phyloP scores from a whole-genome alignment of 176 grass and related monocot genomes.

The Cenchrus fungigraminus region DNA sequence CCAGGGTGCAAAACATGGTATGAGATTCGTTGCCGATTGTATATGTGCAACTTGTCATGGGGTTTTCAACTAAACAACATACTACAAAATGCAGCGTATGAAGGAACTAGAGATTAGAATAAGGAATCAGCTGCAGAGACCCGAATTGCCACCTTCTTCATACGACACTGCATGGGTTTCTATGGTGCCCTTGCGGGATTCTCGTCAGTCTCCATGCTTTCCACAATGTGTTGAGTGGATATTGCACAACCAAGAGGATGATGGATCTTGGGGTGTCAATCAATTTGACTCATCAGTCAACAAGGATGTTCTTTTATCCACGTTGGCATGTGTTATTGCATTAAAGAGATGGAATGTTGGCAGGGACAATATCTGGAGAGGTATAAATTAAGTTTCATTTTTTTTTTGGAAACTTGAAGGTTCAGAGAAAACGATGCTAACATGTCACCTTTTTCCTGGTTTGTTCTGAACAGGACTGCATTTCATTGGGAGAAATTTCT shows the following conservation, averaged over 20 bases:
- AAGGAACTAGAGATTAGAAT: conserved; percentile 57
- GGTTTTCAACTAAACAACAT: neutral
- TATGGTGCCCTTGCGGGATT: conserved; percentile 68
- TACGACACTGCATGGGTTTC: conserved; percentile 92
- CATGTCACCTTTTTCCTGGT: neutral
- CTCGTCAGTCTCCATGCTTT: conserved; percentile 50
- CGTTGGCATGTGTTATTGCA: conserved; percentile 75
- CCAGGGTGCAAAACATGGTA: neutral
- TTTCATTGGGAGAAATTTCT: conserved; percentile 65
- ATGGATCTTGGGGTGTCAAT: conserved; percentile 69
- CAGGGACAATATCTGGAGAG: conserved; percentile 60
- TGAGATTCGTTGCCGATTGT: neutral
- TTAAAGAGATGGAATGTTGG: conserved; percentile 74
- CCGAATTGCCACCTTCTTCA: conserved; percentile 40
- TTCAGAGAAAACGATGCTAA: neutral
- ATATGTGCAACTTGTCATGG: neutral
- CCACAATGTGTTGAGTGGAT: conserved; percentile 74
- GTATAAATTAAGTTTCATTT: conserved; percentile 30
- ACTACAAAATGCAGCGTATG: conserved; percentile 30
- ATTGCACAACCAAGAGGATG: conserved; percentile 60
- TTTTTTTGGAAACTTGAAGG: neutral
- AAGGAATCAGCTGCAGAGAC: conserved; percentile 50
- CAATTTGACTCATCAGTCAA: conserved; percentile 19
- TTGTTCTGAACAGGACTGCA: conserved; percentile 45
- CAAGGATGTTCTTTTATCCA: conserved; percentile 62